A percentile compares a stretch with the other conserved stretches of the same genome.
Evolutionary conservation across 768 basidiomycete genomes (phyloP).

Genomic region (Calocybe cyanea): DNA sequence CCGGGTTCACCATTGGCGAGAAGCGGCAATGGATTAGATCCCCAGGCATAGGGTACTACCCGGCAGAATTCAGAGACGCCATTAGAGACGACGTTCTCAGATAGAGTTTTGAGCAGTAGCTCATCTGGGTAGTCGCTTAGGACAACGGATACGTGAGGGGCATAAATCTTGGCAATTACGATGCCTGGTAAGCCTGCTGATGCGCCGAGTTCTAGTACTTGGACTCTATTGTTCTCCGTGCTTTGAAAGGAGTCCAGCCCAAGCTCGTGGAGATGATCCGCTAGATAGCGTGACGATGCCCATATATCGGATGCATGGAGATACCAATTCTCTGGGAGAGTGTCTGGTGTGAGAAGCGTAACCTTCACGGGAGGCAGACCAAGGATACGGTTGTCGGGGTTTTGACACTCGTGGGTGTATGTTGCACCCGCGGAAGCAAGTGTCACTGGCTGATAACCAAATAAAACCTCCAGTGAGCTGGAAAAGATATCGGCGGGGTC

Average conservation of each 20-base stretch:
- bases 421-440: conserved; percentile 51
- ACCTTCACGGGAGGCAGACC: conserved; percentile 24
- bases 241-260: conserved; percentile 2
- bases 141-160: conserved; percentile 35
- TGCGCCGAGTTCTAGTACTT: conserved; percentile 71
- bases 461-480: conserved; percentile 58
- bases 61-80: conserved; percentile 42
- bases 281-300: conserved; percentile 63
- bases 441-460: conserved; percentile 58
- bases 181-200: conserved; percentile 75
- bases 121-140: conserved; percentile 74
- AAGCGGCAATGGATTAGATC: conserved; percentile 39
- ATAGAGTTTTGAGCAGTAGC: conserved; percentile 51
- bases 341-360: conserved; percentile 58
- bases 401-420: conserved; percentile 37
- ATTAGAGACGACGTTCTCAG: conserved; percentile 55
- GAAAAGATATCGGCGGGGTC: conserved; percentile 70
- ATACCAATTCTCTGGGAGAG: conserved; percentile 65
- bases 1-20: conserved; percentile 20
- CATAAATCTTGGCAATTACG: conserved; percentile 48
- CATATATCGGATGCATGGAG: conserved; percentile 78
- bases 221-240: conserved; percentile 8
- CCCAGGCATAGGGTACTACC: conserved; percentile 64
- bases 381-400: conserved; percentile 14
- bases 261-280: conserved; percentile 50